Evolutionary conservation across 768 basidiomycete species (phyloP).

Genomic region (Trametes meyenii): DNA sequence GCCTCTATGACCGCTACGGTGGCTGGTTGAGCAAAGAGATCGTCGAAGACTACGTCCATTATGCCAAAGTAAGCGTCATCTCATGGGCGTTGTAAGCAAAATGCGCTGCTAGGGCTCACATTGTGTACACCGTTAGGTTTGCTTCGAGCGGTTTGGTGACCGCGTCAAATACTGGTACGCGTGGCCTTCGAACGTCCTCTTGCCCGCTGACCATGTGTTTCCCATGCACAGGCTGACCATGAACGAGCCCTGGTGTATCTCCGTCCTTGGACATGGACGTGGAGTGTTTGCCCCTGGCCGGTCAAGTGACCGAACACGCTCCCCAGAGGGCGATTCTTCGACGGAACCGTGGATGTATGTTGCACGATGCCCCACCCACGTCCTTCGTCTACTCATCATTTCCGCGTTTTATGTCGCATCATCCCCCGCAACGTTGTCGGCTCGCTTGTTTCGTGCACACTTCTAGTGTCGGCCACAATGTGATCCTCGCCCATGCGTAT

Average conservation of each 20-base stretch:
- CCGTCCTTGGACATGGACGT: slow-evolving; percentile 69
- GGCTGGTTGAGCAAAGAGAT: slow-evolving; percentile 80
- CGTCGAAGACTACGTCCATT: slow-evolving; percentile 63
- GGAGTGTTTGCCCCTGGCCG: slow-evolving; percentile 75
- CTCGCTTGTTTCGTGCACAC: slow-evolving; percentile 5
- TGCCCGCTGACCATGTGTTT: slow-evolving; percentile 16
- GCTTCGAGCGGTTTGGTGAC: slow-evolving; percentile 76
- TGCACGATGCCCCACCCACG: slow-evolving; percentile 5
- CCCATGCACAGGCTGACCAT: slow-evolving; percentile 59
- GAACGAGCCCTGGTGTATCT: slow-evolving; percentile 77
- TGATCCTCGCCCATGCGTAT: slow-evolving; percentile 71
- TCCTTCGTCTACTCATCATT: neutral
- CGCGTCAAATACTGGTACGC: slow-evolving; percentile 73
- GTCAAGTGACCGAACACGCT: slow-evolving; percentile 63
- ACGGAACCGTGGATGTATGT: slow-evolving; percentile 74
- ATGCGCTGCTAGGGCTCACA: neutral
- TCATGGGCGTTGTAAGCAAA: neutral
- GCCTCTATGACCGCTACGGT: slow-evolving; percentile 70
- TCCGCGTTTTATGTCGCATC: neutral
- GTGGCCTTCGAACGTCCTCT: slow-evolving; percentile 5
- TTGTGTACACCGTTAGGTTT: slow-evolving; percentile 45
- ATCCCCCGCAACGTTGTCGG: neutral
- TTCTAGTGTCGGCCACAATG: slow-evolving; percentile 62
- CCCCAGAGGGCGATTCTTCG: slow-evolving; percentile 61
- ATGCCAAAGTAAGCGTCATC: slow-evolving; percentile 41